These are phyloP conservation scores for Cryptomeria japonica DNA, from an alignment of 75 land plant genomes.

Conservation along the genomic window DNA sequence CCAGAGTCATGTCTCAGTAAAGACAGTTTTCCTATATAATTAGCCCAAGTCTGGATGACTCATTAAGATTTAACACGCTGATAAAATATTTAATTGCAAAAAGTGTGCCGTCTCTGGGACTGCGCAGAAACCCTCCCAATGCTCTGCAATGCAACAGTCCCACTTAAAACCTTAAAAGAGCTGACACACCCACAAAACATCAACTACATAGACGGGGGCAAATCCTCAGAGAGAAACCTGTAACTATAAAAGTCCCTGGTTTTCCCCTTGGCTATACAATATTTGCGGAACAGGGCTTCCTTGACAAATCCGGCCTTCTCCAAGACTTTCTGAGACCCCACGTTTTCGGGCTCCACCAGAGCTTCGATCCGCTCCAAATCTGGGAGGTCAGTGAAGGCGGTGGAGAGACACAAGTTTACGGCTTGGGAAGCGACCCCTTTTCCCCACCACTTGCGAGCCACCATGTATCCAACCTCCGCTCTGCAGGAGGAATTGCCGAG, in stretches of 20 bases:
- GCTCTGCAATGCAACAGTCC: too few relatives aligned
- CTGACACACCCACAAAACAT: too few relatives aligned
- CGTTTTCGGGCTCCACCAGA: slow-evolving; percentile 35
- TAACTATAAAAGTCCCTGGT: slow-evolving; percentile 24
- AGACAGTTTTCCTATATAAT: too few relatives aligned
- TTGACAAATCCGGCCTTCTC: slow-evolving; percentile 55
- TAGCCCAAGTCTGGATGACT: too few relatives aligned
- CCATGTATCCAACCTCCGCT: slow-evolving; percentile 44
- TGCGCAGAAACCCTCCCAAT: too few relatives aligned
- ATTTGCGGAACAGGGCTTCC: slow-evolving; percentile 41
- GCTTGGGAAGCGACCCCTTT: slow-evolving; percentile 63
- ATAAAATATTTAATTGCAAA: too few relatives aligned
- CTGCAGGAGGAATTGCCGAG: slow-evolving; percentile 26
- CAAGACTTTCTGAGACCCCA: slow-evolving; percentile 48
- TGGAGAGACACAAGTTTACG: slow-evolving; percentile 37
- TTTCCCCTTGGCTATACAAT: slow-evolving; percentile 18
- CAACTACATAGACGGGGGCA: background rate
- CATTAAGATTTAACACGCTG: too few relatives aligned
- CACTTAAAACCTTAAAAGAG: too few relatives aligned
- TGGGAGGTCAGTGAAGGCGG: slow-evolving; percentile 36
- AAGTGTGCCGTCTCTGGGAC: too few relatives aligned
- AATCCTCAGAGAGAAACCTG: slow-evolving; percentile 24
- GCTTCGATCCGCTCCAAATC: slow-evolving; percentile 48
- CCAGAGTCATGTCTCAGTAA: too few relatives aligned
- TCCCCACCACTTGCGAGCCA: slow-evolving; percentile 55